Evolutionary conservation across 2,329 filamentous ascomycete genomes (phyloP), one percentile per base, ranked within the genome.

Genomic region (Phialophora expanda): DNA sequence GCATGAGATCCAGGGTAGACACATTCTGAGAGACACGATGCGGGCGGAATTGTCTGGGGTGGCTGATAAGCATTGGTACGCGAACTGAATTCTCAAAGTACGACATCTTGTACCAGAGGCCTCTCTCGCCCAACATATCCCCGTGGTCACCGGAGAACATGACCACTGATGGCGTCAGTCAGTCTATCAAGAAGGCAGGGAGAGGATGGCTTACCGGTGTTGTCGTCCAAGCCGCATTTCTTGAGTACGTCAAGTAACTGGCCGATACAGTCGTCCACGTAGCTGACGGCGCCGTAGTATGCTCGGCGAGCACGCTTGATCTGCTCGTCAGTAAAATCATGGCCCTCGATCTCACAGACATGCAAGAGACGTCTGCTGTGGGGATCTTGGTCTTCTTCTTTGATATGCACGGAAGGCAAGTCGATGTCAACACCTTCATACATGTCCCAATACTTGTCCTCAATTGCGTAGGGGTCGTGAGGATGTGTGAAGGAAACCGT

Each of bases 21-120:
- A 97, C 93, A 70, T 93, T 96, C 77, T 94, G 84, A 20, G 85
- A 84, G 30, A 97, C 90, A 38, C 88, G 89, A 80, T 88, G 92
- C 34, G 93, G 89, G 14, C 83, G 76, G 78, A 94, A 96, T 67
- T 84, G 85, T 73, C 88, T 84, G 28, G 93, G 93, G 73, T 93
- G 88, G 78, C 92, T 89, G 76, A 97, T 85, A 70, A 97, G 83
- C 76, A 97, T 88, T 1, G 93, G 93, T 24, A 97, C 93, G 30
- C 93, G 90, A 54, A 92, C 92, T 12, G 92, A 96, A 48, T 89
- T 89, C 84, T 97, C 93, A 74, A 93, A 97, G 85, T 95, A 97
- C 75, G 88, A 92, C 93, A 97, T 97, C 85, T 97, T 97, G 83
- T 97, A 87, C 93, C 93, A 97, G 55, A 97, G 82, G 5, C 91